Conservation (phyloP, 2,329 filamentous ascomycete species). For the Penicillium fuscoglaucum region DNA sequence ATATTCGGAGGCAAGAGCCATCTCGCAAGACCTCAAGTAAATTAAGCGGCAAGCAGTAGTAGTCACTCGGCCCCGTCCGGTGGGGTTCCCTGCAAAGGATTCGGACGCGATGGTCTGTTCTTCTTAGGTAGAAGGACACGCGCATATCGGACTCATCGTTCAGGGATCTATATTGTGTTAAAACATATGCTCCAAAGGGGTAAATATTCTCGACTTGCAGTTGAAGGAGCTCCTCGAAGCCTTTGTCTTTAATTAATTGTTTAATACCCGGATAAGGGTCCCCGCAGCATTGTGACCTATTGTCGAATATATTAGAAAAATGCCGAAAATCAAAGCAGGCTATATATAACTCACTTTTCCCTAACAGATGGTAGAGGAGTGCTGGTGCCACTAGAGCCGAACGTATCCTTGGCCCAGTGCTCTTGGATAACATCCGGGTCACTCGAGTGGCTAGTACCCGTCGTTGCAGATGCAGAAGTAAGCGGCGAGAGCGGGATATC, state of each 20-base stretch:
- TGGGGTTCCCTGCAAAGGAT: constrained; percentile 54
- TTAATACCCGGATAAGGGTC: constrained; percentile 31
- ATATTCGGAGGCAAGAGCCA: constrained; percentile 43
- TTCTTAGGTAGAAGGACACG: constrained; percentile 54
- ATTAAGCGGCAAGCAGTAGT: constrained; percentile 54
- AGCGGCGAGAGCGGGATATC: constrained; percentile 38
- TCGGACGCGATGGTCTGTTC: constrained; percentile 53
- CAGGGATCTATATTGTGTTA: constrained; percentile 44
- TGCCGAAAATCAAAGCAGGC: not conserved
- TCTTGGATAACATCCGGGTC: constrained; percentile 29
- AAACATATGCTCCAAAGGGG: not conserved
- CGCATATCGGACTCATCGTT: constrained; percentile 47
- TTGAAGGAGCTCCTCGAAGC: constrained; percentile 41
- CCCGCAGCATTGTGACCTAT: constrained; percentile 41
- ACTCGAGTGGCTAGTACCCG: constrained; percentile 33
- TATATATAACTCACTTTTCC: constrained; percentile 32
- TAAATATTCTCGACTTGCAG: constrained; percentile 31
- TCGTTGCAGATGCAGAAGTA: constrained; percentile 25
- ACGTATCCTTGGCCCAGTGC: constrained; percentile 48
- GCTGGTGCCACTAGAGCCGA: constrained; percentile 30
- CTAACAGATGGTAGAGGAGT: constrained; percentile 32
- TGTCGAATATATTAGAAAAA: constrained; percentile 3
- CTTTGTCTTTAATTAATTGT: constrained; percentile 33
- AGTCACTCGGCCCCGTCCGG: constrained; percentile 40
- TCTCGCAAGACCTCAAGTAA: constrained; percentile 42